These are phyloP conservation scores for Schwanniomyces sp. DNA, from an alignment of 805 yeast genomes.

Conservation along the genomic window DNA sequence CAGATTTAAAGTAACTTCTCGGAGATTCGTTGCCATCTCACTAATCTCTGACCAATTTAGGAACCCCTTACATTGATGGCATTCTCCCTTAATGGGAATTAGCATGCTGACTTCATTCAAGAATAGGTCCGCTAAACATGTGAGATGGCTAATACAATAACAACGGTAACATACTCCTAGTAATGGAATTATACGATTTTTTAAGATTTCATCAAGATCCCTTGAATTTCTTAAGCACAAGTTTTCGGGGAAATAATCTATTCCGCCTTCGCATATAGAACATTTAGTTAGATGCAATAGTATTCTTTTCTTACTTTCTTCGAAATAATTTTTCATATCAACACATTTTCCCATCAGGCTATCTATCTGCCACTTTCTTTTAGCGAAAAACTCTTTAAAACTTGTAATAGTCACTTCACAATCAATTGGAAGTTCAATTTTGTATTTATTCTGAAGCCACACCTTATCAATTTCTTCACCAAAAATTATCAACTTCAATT, in stretches of 20 bases:
- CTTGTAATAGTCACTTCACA: slow-evolving; percentile 8
- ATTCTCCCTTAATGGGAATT: slow-evolving; percentile 13
- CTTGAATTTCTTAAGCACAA: slow-evolving; percentile 3
- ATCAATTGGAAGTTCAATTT: slow-evolving; percentile 9
- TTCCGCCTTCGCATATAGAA: slow-evolving; percentile 21
- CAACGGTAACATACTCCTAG: slow-evolving; percentile 39
- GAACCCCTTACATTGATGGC: slow-evolving; percentile 14
- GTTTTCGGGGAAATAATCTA: slow-evolving; percentile 34
- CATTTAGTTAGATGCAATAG: slow-evolving; percentile 25
- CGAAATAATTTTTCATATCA: slow-evolving; percentile 11
- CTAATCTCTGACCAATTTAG: slow-evolving; percentile 20
- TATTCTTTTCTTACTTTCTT: slow-evolving; percentile 6
- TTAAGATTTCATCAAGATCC: slow-evolving; percentile 3
- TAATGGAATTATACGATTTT: slow-evolving; percentile 22
- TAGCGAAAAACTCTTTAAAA: slow-evolving; percentile 1
- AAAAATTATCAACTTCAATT: slow-evolving; percentile 49
- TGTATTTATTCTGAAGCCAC: slow-evolving; percentile 37
- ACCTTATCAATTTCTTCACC: slow-evolving; percentile 20
- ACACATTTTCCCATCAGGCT: slow-evolving; percentile 21
- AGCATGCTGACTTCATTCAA: slow-evolving; percentile 1
- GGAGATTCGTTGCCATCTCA: slow-evolving; percentile 18
- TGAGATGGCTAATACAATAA: slow-evolving; percentile 31
- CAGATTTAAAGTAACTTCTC: slow-evolving; percentile 16
- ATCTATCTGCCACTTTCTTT: background rate
- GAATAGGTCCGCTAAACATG: slow-evolving; percentile 31